These are phyloP conservation scores for Opeltia flavorubescens DNA, from an alignment of 495 filamentous ascomycete genomes.

Conservation along the genomic window DNA sequence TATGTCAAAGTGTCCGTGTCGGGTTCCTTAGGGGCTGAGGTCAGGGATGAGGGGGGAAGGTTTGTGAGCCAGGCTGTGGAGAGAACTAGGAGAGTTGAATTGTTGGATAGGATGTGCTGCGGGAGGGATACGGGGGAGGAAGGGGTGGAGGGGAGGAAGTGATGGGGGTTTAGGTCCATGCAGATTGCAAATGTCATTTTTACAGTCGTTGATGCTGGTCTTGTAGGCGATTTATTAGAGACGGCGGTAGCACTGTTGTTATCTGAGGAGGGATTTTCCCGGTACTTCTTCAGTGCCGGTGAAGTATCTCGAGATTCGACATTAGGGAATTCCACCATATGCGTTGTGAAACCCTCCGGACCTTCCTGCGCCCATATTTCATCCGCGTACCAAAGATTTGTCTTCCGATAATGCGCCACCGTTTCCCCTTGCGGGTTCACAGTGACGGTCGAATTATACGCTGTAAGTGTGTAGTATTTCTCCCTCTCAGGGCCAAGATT, in stretches of 20 bases:
- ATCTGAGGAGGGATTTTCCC: no score
- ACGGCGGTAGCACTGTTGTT: not conserved
- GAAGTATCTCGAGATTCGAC: no score
- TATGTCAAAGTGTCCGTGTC: slow-evolving; percentile 75
- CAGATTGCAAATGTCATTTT: slow-evolving; percentile 75
- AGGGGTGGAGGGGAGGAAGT: slow-evolving; percentile 61
- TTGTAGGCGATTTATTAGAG: not conserved
- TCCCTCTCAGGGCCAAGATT: not conserved
- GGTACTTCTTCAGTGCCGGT: no score
- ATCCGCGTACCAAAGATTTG: slow-evolving; percentile 81
- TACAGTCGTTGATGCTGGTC: slow-evolving; percentile 7
- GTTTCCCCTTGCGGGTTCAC: slow-evolving; percentile 59
- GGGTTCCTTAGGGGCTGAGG: slow-evolving; percentile 35
- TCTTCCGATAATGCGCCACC: slow-evolving; percentile 76
- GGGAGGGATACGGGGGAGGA: slow-evolving; percentile 65
- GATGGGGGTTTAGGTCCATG: slow-evolving; percentile 60
- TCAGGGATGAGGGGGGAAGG: slow-evolving; percentile 30
- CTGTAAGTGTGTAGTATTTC: slow-evolving; percentile 19
- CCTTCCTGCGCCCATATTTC: slow-evolving; percentile 83
- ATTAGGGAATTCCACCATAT: slow-evolving; percentile 38
- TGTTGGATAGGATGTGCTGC: slow-evolving; percentile 51
- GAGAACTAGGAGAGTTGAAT: slow-evolving; percentile 60
- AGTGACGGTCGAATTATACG: slow-evolving; percentile 76
- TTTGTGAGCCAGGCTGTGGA: slow-evolving; percentile 81
- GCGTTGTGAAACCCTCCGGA: slow-evolving; percentile 4